A percentile compares a stretch with the other conserved stretches of the same genome.
Evolutionary conservation across 1,284 basidiomycete species (phyloP).

Genomic region (Kwoniella shivajii): DNA sequence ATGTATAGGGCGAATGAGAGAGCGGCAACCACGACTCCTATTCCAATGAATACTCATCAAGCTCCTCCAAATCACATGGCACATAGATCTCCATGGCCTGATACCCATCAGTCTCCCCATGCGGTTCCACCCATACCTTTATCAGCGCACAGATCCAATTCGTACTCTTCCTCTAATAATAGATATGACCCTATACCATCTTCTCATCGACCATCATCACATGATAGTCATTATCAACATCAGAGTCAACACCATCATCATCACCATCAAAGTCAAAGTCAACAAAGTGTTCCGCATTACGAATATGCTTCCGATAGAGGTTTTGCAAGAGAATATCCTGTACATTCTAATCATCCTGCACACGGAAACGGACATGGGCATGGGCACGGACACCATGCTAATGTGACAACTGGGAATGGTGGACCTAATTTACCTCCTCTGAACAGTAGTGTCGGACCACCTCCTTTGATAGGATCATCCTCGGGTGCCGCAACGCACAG

Average conservation of each 20-base stretch:
- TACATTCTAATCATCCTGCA: neutral
- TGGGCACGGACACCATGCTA: neutral
- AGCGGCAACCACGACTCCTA: conserved; percentile 7
- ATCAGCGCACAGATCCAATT: neutral
- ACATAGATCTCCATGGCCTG: conserved; percentile 5
- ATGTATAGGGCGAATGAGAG: neutral
- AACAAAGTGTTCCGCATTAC: neutral
- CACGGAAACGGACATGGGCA: conserved; percentile 2
- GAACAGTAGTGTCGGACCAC: neutral
- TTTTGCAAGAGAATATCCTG: conserved; percentile 3
- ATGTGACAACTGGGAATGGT: too few species aligned
- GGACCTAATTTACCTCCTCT: neutral
- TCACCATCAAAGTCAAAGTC: neutral
- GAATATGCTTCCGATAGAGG: neutral
- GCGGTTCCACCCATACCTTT: neutral
- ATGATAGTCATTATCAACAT: neutral
- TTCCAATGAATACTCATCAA: neutral
- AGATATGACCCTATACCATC: neutral
- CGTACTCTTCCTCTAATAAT: neutral
- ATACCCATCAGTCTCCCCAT: neutral
- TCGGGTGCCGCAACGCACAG: conserved; percentile 1
- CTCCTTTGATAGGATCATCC: conserved; percentile 1
- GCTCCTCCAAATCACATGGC: neutral
- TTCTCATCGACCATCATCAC: too few species aligned
- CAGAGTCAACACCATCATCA: neutral